Evolutionary conservation across 495 filamentous ascomycete species (phyloP), one percentile per base, ranked within the genome.

Genomic region (Daldinia vernicosa): DNA sequence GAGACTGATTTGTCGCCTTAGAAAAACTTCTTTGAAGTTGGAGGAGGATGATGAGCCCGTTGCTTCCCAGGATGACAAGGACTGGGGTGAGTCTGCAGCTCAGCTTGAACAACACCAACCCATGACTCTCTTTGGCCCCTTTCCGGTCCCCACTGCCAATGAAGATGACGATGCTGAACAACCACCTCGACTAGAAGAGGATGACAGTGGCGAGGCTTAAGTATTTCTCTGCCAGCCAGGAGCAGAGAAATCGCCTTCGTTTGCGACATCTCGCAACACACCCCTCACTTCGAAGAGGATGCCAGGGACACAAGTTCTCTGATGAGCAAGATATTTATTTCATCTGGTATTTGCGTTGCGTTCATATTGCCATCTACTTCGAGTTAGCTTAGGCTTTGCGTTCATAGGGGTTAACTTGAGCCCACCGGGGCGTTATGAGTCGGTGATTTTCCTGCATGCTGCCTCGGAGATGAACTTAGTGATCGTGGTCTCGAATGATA

Each of bases 51-150:
- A 45, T 47, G 8, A 56, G 8, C 2, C 55, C 22, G 0, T 7
- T 1, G n/a, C 53, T 47, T 19, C 62, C 27, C 5, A 45, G 26
- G 52, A 56, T 11, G 51, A 64, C 17, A 24, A 24, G 14, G 56
- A 27, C 24, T 45, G 12, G 56, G 14, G 56, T 60, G 56, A 60
- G 56, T 60, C 26, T 17, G 26, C 37, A 43, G 37, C 24, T 30
- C 37, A 35, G 30, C 17, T 56, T 22, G 15, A 56, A 7, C 26
- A 32, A 5, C 53, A 40, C 14, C 9, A 60, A 12, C 39, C 58
- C 43, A 32, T 60, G 57, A 22, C 40, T 33, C 27, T 35, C 15
- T 28, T 51, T 28, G 30, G n/a, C 33, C 33, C 58, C 14, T n/a
- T 28, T 15, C 35, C 3, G n/a, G 58, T 7, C 11, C 28, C 43